phyloP scores from a whole-genome alignment of 306 rosid genomes.

The Gillenia trifoliata region DNA sequence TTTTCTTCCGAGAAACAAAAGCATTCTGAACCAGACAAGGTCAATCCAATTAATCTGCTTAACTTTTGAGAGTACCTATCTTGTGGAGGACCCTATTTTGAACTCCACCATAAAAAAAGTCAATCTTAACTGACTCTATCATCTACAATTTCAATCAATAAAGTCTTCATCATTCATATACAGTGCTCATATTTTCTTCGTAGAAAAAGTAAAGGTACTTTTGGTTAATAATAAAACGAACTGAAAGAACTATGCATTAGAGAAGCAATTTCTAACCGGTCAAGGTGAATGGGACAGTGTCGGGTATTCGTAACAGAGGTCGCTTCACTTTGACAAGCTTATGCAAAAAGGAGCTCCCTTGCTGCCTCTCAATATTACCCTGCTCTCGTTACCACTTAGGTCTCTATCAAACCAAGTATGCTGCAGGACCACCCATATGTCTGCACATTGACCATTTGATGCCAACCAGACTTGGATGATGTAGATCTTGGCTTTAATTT shows the following conservation, averaged over 20 bases:
- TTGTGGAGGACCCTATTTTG: too few relatives aligned
- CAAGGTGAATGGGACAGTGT: constrained; percentile 98
- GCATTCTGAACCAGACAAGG: neutral
- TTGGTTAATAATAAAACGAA: neutral
- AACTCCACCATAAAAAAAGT: neutral
- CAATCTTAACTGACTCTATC: neutral
- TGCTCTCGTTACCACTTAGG: constrained; percentile 89
- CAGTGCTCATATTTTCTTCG: neutral
- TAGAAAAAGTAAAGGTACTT: neutral
- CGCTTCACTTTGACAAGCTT: constrained; percentile 85
- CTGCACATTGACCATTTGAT: constrained; percentile 81
- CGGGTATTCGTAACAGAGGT: constrained; percentile 83
- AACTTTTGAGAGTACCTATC: neutral
- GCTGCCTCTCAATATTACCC: constrained; percentile 62
- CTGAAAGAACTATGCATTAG: neutral
- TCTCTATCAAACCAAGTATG: constrained; percentile 99
- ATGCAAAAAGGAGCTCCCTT: constrained; percentile 51
- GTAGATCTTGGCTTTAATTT: constrained; percentile 86
- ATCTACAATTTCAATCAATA: neutral
- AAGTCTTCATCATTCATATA: neutral
- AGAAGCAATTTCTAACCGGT: constrained; percentile 49
- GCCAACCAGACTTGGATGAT: constrained; percentile 55
- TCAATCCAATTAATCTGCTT: neutral
- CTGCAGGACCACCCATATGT: constrained; percentile 97
- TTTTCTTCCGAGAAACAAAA: neutral